These are phyloP conservation scores for Dendrobium officinale DNA, from an alignment of 106 monocot genomes.

Conservation along the genomic window DNA sequence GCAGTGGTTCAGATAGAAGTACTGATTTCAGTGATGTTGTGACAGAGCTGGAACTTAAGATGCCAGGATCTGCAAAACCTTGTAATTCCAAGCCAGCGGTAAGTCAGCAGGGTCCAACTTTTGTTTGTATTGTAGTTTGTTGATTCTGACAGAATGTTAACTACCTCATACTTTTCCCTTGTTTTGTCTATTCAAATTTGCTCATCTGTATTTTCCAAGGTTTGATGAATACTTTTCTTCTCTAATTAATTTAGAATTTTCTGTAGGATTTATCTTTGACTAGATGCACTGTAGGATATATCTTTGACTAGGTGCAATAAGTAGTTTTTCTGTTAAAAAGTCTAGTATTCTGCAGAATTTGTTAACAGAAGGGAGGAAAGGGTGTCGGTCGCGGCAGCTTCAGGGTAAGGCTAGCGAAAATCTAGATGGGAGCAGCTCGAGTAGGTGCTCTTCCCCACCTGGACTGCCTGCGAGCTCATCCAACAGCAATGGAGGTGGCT, in stretches of 20 bases:
- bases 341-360: slow-evolving; percentile 26
- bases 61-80: slow-evolving; percentile 55
- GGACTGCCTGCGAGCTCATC: slow-evolving; percentile 35
- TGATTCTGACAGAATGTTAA: background rate
- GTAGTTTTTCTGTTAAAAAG: background rate
- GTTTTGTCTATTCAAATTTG: background rate
- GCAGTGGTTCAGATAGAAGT: slow-evolving; percentile 32
- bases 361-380: slow-evolving; percentile 33
- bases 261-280: no score
- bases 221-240: background rate
- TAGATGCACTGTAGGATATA: no score
- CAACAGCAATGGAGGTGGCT: slow-evolving; percentile 34
- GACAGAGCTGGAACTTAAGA: slow-evolving; percentile 92
- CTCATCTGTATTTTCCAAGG: background rate
- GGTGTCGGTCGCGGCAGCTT: slow-evolving; percentile 15
- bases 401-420: slow-evolving; percentile 15
- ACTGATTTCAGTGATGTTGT: slow-evolving; percentile 73
- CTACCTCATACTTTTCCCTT: background rate
- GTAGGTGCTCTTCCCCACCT: slow-evolving; percentile 42
- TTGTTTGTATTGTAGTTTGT: background rate
- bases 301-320: no score
- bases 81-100: slow-evolving; percentile 31
- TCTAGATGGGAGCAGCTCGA: slow-evolving; percentile 35
- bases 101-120: slow-evolving; percentile 33
- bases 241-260: no score